phyloP scores from a whole-genome alignment of 768 basidiomycete genomes.

The Tylopilus cervinicoccineus region DNA sequence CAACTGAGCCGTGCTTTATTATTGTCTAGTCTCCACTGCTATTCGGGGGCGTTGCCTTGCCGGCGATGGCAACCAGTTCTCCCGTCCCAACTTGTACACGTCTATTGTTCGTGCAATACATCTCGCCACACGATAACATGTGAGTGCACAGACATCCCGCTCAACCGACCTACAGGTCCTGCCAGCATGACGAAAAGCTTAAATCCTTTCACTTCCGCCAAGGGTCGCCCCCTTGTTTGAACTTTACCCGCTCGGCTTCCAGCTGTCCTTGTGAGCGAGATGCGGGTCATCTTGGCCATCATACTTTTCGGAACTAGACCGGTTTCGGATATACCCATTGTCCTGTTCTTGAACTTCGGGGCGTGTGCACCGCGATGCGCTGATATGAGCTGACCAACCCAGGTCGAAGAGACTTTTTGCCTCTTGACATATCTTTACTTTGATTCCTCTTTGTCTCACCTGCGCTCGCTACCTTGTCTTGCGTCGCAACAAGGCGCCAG shows the following conservation, averaged over 20 bases:
- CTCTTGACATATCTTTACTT: conserved; percentile 18
- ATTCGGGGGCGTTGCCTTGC: conserved; percentile 1
- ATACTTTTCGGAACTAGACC: conserved; percentile 31
- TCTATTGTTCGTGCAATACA: conserved; percentile 26
- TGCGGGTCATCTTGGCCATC: conserved; percentile 14
- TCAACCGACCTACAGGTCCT: conserved; percentile 1
- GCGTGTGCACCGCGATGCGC: conserved; percentile 13
- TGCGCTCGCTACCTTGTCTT: conserved; percentile 35
- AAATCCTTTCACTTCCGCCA: conserved; percentile 14
- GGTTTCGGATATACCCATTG: conserved; percentile 36
- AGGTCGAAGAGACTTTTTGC: conserved; percentile 4
- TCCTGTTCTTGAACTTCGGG: conserved; percentile 20
- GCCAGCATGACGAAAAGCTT: conserved; percentile 14
- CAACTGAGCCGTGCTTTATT: conserved; percentile 14
- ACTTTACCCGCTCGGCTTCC: conserved; percentile 7
- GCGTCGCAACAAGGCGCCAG: conserved; percentile 25
- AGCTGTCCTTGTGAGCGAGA: conserved; percentile 13
- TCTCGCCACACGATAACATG: conserved; percentile 9
- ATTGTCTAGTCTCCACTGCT: conserved; percentile 11
- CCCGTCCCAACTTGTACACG: conserved; percentile 16
- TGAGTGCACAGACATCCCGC: conserved; percentile 10
- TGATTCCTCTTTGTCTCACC: conserved; percentile 21
- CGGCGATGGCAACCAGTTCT: conserved; percentile 14
- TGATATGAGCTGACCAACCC: conserved; percentile 17
- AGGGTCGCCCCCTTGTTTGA: conserved; percentile 11